phyloP scores from a whole-genome alignment of 192 early-diverging fungal genomes.

The Pilobolus umbonatus region DNA sequence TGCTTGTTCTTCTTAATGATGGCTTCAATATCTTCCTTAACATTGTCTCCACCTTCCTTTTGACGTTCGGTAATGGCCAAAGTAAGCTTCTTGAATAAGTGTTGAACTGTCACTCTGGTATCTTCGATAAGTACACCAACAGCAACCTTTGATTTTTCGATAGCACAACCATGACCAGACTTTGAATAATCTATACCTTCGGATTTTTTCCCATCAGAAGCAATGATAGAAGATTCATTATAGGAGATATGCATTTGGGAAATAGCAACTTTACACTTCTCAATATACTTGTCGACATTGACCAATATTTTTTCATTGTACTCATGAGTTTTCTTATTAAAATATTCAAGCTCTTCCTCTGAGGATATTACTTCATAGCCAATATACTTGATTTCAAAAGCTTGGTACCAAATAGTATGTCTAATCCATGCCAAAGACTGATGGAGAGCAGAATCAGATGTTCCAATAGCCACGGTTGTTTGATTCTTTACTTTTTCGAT shows the following conservation, averaged over 20 bases:
- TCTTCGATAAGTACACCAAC: constrained; percentile 12
- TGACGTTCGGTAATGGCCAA: not conserved
- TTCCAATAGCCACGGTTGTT: not conserved
- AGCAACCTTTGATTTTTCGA: constrained; percentile 8
- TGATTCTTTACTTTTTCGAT: constrained; percentile 10
- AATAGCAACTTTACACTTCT: not conserved
- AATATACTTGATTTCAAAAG: constrained; percentile 11
- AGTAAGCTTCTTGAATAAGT: constrained; percentile 7
- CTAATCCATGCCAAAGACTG: constrained; percentile 11
- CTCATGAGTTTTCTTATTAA: not conserved
- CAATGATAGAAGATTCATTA: not conserved
- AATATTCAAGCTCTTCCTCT: not conserved
- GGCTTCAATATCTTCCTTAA: constrained; percentile 2
- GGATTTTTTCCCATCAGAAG: constrained; percentile 6
- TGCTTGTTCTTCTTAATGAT: constrained; percentile 9
- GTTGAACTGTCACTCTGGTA: not conserved
- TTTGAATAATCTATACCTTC: constrained; percentile 10
- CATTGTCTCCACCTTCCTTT: constrained; percentile 16
- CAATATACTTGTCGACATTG: not conserved
- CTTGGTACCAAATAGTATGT: constrained; percentile 1
- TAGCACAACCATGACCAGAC: not conserved
- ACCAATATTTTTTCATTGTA: constrained; percentile 1
- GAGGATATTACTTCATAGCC: not conserved
- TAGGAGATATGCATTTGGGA: constrained; percentile 3
- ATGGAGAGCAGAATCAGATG: constrained; percentile 5